Conservation (phyloP, 768 basidiomycete species). For the Hypholoma sublateritium region DNA sequence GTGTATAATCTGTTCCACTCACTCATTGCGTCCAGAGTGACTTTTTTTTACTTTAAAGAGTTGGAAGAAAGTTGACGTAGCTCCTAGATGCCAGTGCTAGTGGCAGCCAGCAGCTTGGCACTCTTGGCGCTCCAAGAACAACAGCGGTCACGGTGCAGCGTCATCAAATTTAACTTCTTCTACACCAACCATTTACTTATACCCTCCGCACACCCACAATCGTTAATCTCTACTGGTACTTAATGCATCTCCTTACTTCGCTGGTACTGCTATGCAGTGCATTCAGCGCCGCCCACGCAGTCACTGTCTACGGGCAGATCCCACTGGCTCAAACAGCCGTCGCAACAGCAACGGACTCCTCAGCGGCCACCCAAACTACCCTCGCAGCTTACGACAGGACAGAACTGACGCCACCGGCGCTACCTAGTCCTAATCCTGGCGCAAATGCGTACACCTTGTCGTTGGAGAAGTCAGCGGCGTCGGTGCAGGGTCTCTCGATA, state of each 20-base stretch:
- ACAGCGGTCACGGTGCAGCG: background rate
- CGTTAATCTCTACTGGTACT: background rate
- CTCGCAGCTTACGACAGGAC: constrained; percentile 55
- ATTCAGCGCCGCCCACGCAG: constrained; percentile 9
- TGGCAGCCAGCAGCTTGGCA: background rate
- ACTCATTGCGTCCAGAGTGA: no score
- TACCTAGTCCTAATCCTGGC: constrained; percentile 41
- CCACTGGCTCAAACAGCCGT: constrained; percentile 30
- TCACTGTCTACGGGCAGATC: constrained; percentile 32
- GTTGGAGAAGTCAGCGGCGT: constrained; percentile 32
- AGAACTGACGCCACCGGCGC: constrained; percentile 45
- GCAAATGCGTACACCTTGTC: constrained; percentile 43
- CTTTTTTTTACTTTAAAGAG: no score
- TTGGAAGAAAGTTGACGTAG: no score
- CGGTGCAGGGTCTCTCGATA: constrained; percentile 34
- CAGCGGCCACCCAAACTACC: constrained; percentile 26
- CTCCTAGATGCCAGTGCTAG: no score
- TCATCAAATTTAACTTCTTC: constrained; percentile 1
- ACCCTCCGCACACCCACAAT: background rate
- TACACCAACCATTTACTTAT: background rate
- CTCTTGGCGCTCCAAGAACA: background rate
- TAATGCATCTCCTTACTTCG: constrained; percentile 9
- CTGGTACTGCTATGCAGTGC: constrained; percentile 15
- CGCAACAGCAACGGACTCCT: constrained; percentile 19
- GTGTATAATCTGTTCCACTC: no score